A percentile compares a stretch with the other conserved stretches of the same genome.
Conservation (phyloP, 2,329 filamentous ascomycete genomes). For the Emmonsia crescens region DNA sequence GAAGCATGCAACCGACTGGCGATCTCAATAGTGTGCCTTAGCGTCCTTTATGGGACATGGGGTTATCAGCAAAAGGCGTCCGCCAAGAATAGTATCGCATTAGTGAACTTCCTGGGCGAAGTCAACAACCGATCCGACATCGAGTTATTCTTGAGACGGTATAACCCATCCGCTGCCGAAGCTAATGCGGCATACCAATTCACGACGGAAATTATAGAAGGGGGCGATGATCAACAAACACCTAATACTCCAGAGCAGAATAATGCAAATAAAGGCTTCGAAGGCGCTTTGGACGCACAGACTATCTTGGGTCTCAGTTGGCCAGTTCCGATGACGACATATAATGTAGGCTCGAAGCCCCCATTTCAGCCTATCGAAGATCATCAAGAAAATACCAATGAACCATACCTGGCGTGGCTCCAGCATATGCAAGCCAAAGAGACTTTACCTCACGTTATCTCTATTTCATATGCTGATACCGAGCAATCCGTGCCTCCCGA, state of each 20-base stretch:
- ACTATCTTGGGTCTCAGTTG: background rate
- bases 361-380: background rate
- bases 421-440: constrained; percentile 46
- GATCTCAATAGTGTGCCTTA: background rate
- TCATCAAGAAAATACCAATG: constrained; percentile 33
- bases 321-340: background rate
- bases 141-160: background rate
- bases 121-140: background rate
- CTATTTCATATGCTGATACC: constrained; percentile 58
- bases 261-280: background rate
- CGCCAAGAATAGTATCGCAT: background rate
- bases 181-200: constrained; percentile 1
- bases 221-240: background rate
- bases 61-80: background rate
- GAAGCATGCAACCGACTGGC: constrained; percentile 1
- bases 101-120: background rate
- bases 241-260: background rate
- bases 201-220: background rate
- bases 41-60: background rate
- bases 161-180: background rate
- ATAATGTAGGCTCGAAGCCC: background rate
- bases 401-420: constrained; percentile 56
- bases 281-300: background rate
- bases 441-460: constrained; percentile 51
- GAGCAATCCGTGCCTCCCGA: constrained; percentile 50